phyloP scores from a whole-genome alignment of 306 rosid species.

The Macrotyloma uniflorum region DNA sequence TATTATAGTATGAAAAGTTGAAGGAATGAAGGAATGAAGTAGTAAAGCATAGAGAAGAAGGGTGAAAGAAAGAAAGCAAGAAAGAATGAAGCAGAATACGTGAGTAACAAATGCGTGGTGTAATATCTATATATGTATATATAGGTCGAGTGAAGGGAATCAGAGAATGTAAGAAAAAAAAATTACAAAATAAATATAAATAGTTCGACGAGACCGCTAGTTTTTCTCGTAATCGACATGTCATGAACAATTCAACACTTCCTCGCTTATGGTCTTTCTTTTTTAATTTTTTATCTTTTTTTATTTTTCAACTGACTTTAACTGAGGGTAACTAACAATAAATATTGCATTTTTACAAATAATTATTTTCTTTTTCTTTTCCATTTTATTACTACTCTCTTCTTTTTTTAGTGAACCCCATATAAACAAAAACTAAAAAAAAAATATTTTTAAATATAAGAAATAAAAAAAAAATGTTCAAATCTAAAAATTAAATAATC shows the following conservation, averaged over 20 bases:
- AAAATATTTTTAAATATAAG: no score
- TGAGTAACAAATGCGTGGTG: slow-evolving; percentile 19
- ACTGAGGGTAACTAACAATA: no score
- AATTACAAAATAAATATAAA: not conserved
- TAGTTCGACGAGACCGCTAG: not conserved
- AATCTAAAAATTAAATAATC: no score
- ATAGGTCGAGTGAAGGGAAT: slow-evolving; percentile 16
- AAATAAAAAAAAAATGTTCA: no score
- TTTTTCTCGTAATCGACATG: not conserved
- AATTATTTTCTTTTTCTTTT: no score
- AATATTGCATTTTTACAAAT: no score
- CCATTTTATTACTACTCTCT: no score
- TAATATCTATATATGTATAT: not conserved
- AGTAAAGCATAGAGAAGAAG: not conserved
- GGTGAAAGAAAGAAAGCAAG: not conserved
- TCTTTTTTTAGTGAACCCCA: no score
- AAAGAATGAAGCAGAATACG: not conserved
- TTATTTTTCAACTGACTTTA: not conserved
- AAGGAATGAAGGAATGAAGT: not conserved
- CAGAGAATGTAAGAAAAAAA: not conserved
- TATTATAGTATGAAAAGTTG: slow-evolving; percentile 51
- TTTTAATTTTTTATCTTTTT: not conserved
- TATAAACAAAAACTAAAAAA: no score
- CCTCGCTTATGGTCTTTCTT: not conserved
- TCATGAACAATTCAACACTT: slow-evolving; percentile 8